Evolutionary conservation across 2,329 filamentous ascomycete species (phyloP), one percentile per base, ranked within the genome.

Genomic region (Epichloe typhina): DNA sequence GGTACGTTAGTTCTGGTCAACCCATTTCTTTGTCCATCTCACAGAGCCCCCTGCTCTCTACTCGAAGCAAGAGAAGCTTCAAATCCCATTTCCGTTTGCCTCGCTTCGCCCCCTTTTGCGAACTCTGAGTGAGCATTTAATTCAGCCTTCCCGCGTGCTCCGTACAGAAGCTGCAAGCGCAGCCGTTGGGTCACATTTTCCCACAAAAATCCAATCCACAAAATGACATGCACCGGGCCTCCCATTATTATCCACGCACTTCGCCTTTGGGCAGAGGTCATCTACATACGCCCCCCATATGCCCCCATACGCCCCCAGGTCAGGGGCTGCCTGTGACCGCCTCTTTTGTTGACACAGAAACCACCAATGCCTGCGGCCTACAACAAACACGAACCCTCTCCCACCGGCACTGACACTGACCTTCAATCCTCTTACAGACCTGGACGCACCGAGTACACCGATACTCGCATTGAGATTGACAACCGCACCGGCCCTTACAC

Each of bases 381-480:
- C 52, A 52, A 46, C 61, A 61, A 64, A 61, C 61, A 53, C 56
- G 58, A 56, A 56, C 53, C 47, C 50, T 40, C 43, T 47, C 58
- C 58, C 56, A 21, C 21, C 35, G 45, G 26, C 5, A 12, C 36
- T 26, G 12, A 36, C 19, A 55, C 55, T 55, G 49, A 58, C 53
- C 48, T 44, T 47, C 12, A 31, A 43, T 26, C 40, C 44, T 48
- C 42, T 47, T 33, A 51, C 53, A 66, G 64, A 61, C 61, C 65
- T 60, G 57, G 61, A 63, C 69, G 59, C 57, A 62, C 62, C 57
- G 61, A 71, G 62, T 82, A 80, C 72, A 72, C 76, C 62, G 79
- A 84, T 67, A 75, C 79, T 67, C 79, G 80, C 66, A 70, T 86
- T 68, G 79, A 87, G 70, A 72, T 82, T 64, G 75, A 86, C 67